Conservation (phyloP, 345 rosid species). For the Acer negundo region DNA sequence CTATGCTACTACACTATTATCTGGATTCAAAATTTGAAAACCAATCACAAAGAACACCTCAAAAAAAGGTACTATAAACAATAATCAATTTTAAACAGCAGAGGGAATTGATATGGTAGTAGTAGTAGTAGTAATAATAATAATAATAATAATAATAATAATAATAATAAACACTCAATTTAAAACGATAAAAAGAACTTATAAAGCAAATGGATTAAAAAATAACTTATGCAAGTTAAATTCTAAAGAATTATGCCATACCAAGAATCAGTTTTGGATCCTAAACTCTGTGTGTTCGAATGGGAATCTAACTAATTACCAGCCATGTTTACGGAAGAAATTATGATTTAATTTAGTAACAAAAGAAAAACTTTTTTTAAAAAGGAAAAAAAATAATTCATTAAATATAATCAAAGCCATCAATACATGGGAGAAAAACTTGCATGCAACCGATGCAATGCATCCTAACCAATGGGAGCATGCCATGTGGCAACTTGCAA, state of each 20-base stretch:
- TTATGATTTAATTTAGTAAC: too few relatives aligned
- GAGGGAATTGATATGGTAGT: neutral
- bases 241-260: neutral
- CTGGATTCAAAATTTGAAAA: neutral
- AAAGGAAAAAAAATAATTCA: too few relatives aligned
- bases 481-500: too few relatives aligned
- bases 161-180: neutral
- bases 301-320: neutral
- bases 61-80: neutral
- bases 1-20: neutral
- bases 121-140: too few relatives aligned
- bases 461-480: too few relatives aligned
- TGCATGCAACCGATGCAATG: too few relatives aligned
- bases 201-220: neutral
- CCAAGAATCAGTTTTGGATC: too few relatives aligned
- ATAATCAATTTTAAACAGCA: neutral
- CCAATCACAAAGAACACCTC: neutral
- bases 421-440: too few relatives aligned
- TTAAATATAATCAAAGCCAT: too few relatives aligned
- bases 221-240: neutral
- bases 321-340: too few relatives aligned
- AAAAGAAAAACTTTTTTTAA: too few relatives aligned
- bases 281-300: neutral
- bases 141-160: too few relatives aligned
- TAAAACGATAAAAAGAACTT: neutral